Base-by-base conservation (phyloP, 1,284 basidiomycete species). In the Chalciporus sp. region DNA sequence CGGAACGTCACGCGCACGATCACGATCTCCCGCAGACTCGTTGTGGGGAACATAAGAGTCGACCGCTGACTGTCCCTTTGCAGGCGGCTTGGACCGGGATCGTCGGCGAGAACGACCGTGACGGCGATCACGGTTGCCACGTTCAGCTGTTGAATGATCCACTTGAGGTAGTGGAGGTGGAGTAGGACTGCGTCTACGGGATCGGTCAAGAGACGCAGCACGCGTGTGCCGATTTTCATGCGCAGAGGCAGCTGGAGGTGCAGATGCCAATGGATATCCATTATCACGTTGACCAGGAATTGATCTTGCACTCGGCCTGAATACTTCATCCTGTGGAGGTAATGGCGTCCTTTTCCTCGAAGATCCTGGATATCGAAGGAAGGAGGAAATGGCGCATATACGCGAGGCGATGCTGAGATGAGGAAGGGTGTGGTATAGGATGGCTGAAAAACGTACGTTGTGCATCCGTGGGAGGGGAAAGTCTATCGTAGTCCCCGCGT, bases 371-470 rank as follows among this genome's bases (percentile, higher is more conserved):
- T 52, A 57, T 51, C 49, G 35, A 52, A 60, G 47, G 40, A 47
- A 46, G 28, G 47, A 49, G 50, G 50, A 52, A 37, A 37, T 7
- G 50, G 42, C 28, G 42, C 49, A 68, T 56, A 55, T 49, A 58
- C 52, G 48, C 59, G 59, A 58, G 71, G 57, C 58, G 69, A 58
- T 17, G 61, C 62, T 61, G 67, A 51, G 51, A 68, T 70, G 65
- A 74, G 67, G 63, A 60, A 53, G 57, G 61, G 26, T 56, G 59
- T 47, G 56, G 65, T 46, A 68, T 37, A 66, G 58, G 59, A 68
- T 65, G 68, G 67, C 56, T 71, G 68, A 70, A 71, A 55, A 56
- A 78, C 75, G 70, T 74, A 79, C 77, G 75, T 65, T 78, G 75
- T 61, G 61, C 56, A 59, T 68, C 63, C 33, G 63, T 26, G 62